Evolutionary conservation across 495 filamentous ascomycete species (phyloP).

Genomic region (Tuber aestivum): DNA sequence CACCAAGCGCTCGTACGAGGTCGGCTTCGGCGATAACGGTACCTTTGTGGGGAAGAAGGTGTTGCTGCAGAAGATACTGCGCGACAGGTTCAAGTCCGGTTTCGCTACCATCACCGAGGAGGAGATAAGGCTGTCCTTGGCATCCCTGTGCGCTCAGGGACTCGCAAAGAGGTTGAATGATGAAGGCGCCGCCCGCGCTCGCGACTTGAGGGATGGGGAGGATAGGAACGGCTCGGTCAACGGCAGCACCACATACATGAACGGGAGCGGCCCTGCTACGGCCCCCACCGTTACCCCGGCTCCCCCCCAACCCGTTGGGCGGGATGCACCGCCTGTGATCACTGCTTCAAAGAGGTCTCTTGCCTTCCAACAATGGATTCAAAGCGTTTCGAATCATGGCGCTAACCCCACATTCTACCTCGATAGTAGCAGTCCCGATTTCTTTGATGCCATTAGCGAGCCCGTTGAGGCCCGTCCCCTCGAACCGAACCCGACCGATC

Average conservation of each 20-base stretch:
- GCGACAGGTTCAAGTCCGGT: neutral
- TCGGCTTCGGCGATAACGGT: slow-evolving; percentile 8
- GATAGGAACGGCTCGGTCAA: neutral
- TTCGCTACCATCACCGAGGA: neutral
- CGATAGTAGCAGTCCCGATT: neutral
- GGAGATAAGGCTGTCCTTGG: neutral
- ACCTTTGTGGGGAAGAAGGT: neutral
- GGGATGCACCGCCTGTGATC: neutral
- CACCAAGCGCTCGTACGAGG: slow-evolving; percentile 9
- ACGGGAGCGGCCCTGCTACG: neutral
- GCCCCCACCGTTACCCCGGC: neutral
- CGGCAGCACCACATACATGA: neutral
- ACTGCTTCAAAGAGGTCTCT: neutral
- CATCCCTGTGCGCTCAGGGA: neutral
- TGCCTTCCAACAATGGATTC: neutral
- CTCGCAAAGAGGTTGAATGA: neutral
- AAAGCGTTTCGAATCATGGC: neutral
- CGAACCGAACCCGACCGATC: neutral
- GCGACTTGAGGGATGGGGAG: neutral
- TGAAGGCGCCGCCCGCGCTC: neutral
- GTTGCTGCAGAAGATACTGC: slow-evolving; percentile 2
- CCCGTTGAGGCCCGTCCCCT: neutral
- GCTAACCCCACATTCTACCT: neutral
- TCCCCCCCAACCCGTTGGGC: neutral
- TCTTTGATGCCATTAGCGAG: neutral